These are phyloP conservation scores for Zygosaccharomyces kombuchaensis DNA, from an alignment of 805 yeast genomes.

Conservation along the genomic window DNA sequence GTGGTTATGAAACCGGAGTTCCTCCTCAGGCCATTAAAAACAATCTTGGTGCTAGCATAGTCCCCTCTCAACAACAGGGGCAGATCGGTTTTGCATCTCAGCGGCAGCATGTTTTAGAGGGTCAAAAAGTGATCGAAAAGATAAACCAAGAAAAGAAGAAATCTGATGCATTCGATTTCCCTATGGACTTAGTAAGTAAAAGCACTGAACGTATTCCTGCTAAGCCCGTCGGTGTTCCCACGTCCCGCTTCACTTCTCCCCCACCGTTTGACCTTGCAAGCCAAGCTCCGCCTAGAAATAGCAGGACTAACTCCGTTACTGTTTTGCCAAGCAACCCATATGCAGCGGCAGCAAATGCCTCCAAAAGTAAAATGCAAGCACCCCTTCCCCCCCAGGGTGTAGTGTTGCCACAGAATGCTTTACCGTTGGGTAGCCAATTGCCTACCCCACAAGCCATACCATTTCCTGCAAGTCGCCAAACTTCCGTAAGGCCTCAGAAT, in stretches of 20 bases:
- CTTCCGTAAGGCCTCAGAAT: conserved; percentile 1
- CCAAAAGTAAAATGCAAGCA: conserved; percentile 3
- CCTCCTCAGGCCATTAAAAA: conserved; percentile 1
- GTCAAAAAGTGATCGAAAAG: conserved; percentile 28
- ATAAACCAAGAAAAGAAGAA: conserved; percentile 50
- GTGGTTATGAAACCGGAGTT: neutral
- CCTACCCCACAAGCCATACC: conserved; percentile 2
- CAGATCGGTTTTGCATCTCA: conserved; percentile 4
- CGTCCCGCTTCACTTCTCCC: conserved; percentile 17
- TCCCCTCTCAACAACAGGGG: conserved; percentile 18
- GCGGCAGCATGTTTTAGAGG: conserved; percentile 1
- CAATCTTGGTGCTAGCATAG: conserved; percentile 10
- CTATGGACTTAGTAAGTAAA: conserved; percentile 47
- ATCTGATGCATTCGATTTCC: conserved; percentile 77
- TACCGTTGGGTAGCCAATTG: conserved; percentile 7
- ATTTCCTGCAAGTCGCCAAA: conserved; percentile 6
- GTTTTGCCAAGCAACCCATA: conserved; percentile 14
- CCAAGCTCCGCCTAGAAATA: conserved; percentile 1
- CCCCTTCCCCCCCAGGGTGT: conserved; percentile 9
- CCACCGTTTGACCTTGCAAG: conserved; percentile 6
- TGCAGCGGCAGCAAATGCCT: conserved; percentile 2
- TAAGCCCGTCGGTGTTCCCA: conserved; percentile 36
- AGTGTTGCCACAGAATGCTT: conserved; percentile 11
- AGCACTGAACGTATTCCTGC: conserved; percentile 36
- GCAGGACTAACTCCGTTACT: conserved; percentile 6